Evolutionary conservation across 2,329 filamentous ascomycete species (phyloP).

Genomic region (Arthrobotrys sphaeroides): DNA sequence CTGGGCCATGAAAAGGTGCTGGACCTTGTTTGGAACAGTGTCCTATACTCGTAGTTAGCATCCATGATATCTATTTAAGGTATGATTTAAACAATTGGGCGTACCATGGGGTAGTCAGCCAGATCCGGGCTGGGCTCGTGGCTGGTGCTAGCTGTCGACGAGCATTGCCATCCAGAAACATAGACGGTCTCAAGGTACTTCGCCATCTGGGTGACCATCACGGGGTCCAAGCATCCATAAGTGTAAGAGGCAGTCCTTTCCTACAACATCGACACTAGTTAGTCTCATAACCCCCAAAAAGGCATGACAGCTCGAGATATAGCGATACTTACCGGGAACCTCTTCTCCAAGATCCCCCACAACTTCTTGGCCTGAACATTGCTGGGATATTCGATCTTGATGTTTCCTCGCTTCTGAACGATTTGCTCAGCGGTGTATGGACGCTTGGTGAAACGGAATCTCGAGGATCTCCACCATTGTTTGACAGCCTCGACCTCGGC

Average conservation of each 20-base stretch:
- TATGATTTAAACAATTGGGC: conserved; percentile 58
- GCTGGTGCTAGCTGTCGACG: conserved; percentile 90
- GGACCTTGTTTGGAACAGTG: conserved; percentile 97
- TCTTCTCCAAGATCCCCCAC: conserved; percentile 85
- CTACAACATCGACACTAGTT: not conserved
- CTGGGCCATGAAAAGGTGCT: conserved; percentile 97
- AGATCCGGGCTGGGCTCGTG: conserved; percentile 98
- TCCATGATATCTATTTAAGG: conserved; percentile 34
- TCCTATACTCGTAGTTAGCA: conserved; percentile 68
- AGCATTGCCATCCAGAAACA: conserved; percentile 98
- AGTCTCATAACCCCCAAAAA: not conserved
- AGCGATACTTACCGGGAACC: conserved; percentile 75
- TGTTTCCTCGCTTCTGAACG: conserved; percentile 88
- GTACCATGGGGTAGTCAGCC: conserved; percentile 92
- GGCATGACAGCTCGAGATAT: not conserved
- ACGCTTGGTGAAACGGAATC: conserved; percentile 92
- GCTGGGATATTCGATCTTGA: conserved; percentile 91
- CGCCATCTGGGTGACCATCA: conserved; percentile 99
- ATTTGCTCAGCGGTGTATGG: conserved; percentile 97
- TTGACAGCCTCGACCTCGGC: conserved; percentile 88
- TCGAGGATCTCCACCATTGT: conserved; percentile 90
- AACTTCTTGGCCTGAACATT: conserved; percentile 92
- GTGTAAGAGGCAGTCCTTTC: conserved; percentile 76
- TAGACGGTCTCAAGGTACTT: conserved; percentile 99
- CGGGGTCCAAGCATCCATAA: conserved; percentile 96